phyloP scores from a whole-genome alignment of 495 filamentous ascomycete genomes.

The Bacidia rubella region DNA sequence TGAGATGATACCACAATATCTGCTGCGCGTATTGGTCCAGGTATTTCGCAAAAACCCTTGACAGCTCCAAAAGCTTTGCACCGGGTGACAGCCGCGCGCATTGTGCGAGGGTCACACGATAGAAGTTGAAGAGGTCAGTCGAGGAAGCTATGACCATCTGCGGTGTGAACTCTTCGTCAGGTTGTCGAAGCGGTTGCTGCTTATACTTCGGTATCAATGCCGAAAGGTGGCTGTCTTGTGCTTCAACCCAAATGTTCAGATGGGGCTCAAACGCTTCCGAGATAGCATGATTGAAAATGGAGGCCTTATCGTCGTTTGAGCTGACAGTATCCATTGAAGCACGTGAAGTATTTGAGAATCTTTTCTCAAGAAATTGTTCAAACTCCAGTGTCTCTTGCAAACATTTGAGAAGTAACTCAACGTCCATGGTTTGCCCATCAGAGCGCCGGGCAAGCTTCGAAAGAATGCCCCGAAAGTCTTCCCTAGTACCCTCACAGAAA shows the following conservation, averaged over 20 bases:
- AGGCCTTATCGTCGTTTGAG: conserved; percentile 61
- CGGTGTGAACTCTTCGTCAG: conserved; percentile 83
- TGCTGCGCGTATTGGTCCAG: conserved; percentile 92
- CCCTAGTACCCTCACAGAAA: conserved; percentile 87
- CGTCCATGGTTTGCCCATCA: conserved; percentile 75
- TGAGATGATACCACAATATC: conserved; percentile 71
- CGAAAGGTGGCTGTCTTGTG: conserved; percentile 81
- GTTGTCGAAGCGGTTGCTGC: conserved; percentile 60
- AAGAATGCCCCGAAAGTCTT: conserved; percentile 89
- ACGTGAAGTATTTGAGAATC: conserved; percentile 65
- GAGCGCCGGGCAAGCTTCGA: conserved; percentile 66
- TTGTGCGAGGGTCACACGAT: conserved; percentile 78
- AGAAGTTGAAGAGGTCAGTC: conserved; percentile 94
- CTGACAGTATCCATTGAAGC: conserved; percentile 87
- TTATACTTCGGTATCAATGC: conserved; percentile 82
- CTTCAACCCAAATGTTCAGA: conserved; percentile 91
- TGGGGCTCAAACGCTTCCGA: conserved; percentile 97
- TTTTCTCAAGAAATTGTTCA: conserved; percentile 77
- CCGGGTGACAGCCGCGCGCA: conserved; percentile 93
- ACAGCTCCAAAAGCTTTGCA: conserved; percentile 69
- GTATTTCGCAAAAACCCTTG: conserved; percentile 78
- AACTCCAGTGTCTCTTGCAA: conserved; percentile 96
- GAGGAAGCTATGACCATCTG: conserved; percentile 87
- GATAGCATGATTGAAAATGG: conserved; percentile 79
- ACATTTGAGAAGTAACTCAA: conserved; percentile 81